phyloP scores from a whole-genome alignment of 768 basidiomycete species.

The Suillus plorans region DNA sequence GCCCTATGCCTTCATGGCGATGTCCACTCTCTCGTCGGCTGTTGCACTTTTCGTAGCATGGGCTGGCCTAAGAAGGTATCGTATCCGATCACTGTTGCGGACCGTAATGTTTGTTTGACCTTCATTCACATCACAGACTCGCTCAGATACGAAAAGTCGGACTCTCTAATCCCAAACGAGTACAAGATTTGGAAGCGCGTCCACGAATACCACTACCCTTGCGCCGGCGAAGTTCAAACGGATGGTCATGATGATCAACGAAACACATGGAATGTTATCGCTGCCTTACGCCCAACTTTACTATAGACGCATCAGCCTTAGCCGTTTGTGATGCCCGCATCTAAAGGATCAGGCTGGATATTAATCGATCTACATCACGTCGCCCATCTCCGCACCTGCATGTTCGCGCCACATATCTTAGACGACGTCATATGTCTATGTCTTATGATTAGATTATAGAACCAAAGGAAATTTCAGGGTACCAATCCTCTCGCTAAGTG shows the following conservation, averaged over 20 bases:
- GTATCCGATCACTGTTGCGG: constrained; percentile 10
- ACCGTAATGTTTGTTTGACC: constrained; percentile 11
- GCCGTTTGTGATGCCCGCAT: constrained; percentile 4
- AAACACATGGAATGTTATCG: constrained; percentile 15
- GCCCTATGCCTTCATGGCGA: constrained; percentile 70
- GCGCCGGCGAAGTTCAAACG: constrained; percentile 37
- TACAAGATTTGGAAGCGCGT: constrained; percentile 13
- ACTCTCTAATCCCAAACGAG: constrained; percentile 30
- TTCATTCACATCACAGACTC: constrained; percentile 30
- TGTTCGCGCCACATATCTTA: constrained; percentile 12
- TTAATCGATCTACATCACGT: constrained; percentile 10
- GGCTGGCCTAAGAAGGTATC: constrained; percentile 63
- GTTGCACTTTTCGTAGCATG: constrained; percentile 63
- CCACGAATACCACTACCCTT: constrained; percentile 41
- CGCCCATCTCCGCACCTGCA: constrained; percentile 16
- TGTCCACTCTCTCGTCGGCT: constrained; percentile 58
- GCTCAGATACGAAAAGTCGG: constrained; percentile 47
- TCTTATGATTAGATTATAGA: constrained; percentile 7
- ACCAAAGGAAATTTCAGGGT: constrained; percentile 2
- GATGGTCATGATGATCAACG: constrained; percentile 35
- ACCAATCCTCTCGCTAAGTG: background rate
- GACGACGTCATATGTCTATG: constrained; percentile 5
- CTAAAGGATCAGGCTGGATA: constrained; percentile 17
- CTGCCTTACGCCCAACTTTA: constrained; percentile 4
- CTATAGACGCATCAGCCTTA: background rate